A percentile compares a stretch with the other conserved stretches of the same genome.
Evolutionary conservation across 148 eudicot species (phyloP).

Genomic region (Nepenthes gracilis): DNA sequence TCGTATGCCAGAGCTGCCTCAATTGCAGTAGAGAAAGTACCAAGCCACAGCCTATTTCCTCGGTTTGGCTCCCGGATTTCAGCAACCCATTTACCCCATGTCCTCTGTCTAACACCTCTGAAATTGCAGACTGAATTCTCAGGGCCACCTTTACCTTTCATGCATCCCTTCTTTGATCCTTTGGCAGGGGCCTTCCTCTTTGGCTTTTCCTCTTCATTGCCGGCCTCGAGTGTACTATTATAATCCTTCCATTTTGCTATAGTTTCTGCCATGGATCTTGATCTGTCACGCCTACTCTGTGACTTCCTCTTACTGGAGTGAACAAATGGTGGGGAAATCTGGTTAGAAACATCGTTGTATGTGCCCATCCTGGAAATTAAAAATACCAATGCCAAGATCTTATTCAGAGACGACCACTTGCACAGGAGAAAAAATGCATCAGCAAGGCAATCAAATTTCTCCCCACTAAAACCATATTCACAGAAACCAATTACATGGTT

Average conservation of each 20-base stretch:
- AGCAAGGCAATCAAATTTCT: too few relatives aligned
- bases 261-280: neutral
- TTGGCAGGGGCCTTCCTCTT: neutral
- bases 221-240: neutral
- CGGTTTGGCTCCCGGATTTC: conserved; percentile 13
- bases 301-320: neutral
- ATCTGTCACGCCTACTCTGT: neutral
- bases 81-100: conserved; percentile 16
- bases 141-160: conserved; percentile 14
- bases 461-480: too few relatives aligned
- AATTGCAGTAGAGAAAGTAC: conserved; percentile 7
- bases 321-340: neutral
- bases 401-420: too few relatives aligned
- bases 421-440: too few relatives aligned
- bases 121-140: conserved; percentile 6
- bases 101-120: conserved; percentile 12
- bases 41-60: conserved; percentile 13
- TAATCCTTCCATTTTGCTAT: neutral
- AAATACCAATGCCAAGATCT: neutral
- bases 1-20: conserved; percentile 13
- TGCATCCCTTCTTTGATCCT: conserved; percentile 13
- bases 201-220: neutral
- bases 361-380: neutral
- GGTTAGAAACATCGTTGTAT: neutral
- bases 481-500: too few relatives aligned